phyloP scores from a whole-genome alignment of 179 eudicot species.

The Corrigiola litoralis region DNA sequence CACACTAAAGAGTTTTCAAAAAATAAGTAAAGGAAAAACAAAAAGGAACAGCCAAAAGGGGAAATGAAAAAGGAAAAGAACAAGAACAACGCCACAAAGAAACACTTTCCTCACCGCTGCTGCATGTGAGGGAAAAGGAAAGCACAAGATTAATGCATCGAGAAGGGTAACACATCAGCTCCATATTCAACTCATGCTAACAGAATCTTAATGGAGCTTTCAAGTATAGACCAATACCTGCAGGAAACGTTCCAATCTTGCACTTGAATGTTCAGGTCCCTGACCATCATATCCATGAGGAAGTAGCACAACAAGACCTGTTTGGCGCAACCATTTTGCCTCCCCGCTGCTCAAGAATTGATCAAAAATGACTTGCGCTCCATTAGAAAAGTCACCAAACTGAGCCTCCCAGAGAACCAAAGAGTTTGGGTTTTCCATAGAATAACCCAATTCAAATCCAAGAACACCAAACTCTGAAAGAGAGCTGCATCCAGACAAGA shows the following conservation, averaged over 20 bases:
- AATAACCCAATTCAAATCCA: conserved; percentile 36
- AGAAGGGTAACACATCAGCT: background rate
- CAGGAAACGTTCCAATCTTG: conserved; percentile 30
- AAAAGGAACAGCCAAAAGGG: too few relatives aligned
- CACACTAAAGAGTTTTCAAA: too few relatives aligned
- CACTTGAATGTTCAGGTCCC: conserved; percentile 37
- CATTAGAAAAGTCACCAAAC: conserved; percentile 35
- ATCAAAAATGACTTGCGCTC: conserved; percentile 30
- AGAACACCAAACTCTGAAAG: conserved; percentile 34
- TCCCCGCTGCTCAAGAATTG: conserved; percentile 34
- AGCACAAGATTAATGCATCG: background rate
- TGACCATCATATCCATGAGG: conserved; percentile 36
- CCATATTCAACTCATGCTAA: background rate
- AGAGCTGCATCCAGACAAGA: conserved; percentile 22
- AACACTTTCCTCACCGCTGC: too few relatives aligned
- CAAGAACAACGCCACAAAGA: too few relatives aligned
- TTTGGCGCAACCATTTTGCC: conserved; percentile 32
- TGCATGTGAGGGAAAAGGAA: too few relatives aligned
- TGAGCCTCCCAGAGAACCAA: conserved; percentile 33
- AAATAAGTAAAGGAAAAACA: too few relatives aligned
- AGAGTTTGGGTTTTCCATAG: conserved; percentile 34
- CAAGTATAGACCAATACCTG: conserved; percentile 16
- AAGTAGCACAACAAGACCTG: conserved; percentile 32
- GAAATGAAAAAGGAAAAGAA: too few relatives aligned
- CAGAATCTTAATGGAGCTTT: background rate